These are phyloP conservation scores for Kwoniella bestiolae DNA, from an alignment of 768 basidiomycete genomes.

Conservation along the genomic window DNA sequence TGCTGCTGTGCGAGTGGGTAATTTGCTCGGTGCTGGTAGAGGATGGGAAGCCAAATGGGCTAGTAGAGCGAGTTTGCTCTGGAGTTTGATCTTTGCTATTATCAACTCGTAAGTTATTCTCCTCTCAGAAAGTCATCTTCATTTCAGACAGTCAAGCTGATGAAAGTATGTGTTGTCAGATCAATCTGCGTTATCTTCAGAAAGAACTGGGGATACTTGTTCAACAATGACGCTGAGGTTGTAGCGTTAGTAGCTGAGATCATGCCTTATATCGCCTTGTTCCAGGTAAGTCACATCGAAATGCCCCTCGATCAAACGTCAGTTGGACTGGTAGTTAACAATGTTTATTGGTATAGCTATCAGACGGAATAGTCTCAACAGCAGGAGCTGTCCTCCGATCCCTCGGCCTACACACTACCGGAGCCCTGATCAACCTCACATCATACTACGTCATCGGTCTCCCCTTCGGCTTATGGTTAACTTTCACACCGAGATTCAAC, in stretches of 20 bases:
- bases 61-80: conserved; percentile 67
- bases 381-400: conserved; percentile 80
- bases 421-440: conserved; percentile 78
- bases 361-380: conserved; percentile 75
- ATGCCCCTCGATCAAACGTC: no score
- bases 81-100: conserved; percentile 70
- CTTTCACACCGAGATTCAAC: conserved; percentile 67
- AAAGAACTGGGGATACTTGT: conserved; percentile 71
- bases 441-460: conserved; percentile 84
- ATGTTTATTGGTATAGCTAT: conserved; percentile 74
- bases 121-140: neutral
- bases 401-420: conserved; percentile 73
- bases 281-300: conserved; percentile 55
- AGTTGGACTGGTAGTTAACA: no score
- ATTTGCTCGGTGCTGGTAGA: conserved; percentile 80
- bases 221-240: conserved; percentile 70
- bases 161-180: no score
- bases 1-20: conserved; percentile 82
- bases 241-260: conserved; percentile 69
- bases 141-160: neutral
- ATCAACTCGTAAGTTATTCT: conserved; percentile 62
- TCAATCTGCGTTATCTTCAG: conserved; percentile 61
- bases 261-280: conserved; percentile 68
- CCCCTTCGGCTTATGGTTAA: conserved; percentile 70
- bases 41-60: conserved; percentile 73